Conservation (phyloP, 352 stramenopile species). For the Phytophthora gonapodyides region DNA sequence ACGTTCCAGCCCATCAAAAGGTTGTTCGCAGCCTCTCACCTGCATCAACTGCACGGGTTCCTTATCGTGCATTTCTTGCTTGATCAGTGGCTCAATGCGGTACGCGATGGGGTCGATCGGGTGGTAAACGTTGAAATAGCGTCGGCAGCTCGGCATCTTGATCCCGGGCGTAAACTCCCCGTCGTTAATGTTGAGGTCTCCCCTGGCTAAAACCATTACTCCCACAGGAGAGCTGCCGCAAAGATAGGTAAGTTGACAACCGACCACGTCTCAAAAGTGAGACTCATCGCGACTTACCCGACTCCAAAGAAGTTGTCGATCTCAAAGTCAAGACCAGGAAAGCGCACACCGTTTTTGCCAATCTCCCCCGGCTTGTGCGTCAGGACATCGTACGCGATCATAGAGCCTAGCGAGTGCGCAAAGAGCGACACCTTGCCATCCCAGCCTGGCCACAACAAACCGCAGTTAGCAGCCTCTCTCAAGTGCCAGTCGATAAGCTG, state of each 20-base stretch:
- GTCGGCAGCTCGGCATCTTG: slow-evolving; percentile 75
- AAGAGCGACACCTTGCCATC: slow-evolving; percentile 91
- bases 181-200: slow-evolving; percentile 76
- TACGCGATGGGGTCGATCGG: slow-evolving; percentile 93
- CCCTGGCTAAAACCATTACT: slow-evolving; percentile 83
- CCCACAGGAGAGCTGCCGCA: slow-evolving; percentile 71
- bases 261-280: too few relatives aligned
- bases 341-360: slow-evolving; percentile 69
- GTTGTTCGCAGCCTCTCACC: slow-evolving; percentile 27
- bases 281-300: slow-evolving; percentile 44
- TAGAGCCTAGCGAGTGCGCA: slow-evolving; percentile 88
- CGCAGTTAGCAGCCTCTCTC: not conserved
- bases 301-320: slow-evolving; percentile 89
- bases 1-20: not conserved
- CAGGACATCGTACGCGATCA: slow-evolving; percentile 94
- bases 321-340: slow-evolving; percentile 81
- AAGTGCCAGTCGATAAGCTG: not conserved
- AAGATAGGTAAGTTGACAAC: slow-evolving; percentile 5
- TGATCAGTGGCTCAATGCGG: slow-evolving; percentile 89
- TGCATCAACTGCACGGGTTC: slow-evolving; percentile 81
- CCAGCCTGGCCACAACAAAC: slow-evolving; percentile 50
- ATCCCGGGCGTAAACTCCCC: slow-evolving; percentile 80
- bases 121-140: slow-evolving; percentile 93
- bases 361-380: slow-evolving; percentile 72
- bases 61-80: slow-evolving; percentile 89